A percentile compares a stretch with the other conserved stretches of the same genome.
phyloP scores from a whole-genome alignment of 164 flowering plant species.

The Saururus chinensis region DNA sequence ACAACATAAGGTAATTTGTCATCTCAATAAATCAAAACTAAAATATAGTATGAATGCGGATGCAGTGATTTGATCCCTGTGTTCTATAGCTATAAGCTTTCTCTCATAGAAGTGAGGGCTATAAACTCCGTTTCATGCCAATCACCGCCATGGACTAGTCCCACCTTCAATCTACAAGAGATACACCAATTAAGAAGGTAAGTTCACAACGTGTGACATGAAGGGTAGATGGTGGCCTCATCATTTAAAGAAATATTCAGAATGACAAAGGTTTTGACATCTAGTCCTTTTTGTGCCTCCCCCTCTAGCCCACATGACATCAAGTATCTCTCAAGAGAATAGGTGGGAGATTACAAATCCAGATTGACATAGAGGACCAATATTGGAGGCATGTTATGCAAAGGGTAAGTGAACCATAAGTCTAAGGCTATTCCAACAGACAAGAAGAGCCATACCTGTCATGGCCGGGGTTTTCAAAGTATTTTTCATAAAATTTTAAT shows the following conservation, averaged over 20 bases:
- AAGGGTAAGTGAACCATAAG: conserved; percentile 8
- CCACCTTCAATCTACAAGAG: conserved; percentile 5
- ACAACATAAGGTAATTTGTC: no score
- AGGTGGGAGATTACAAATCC: conserved; percentile 32
- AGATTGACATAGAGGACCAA: conserved; percentile 26
- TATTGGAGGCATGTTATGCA: conserved; percentile 28
- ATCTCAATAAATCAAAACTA: no score
- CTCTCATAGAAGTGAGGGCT: no score
- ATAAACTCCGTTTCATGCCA: conserved; percentile 7
- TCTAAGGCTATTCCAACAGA: conserved; percentile 4
- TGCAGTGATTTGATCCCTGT: no score
- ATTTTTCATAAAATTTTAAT: no score
- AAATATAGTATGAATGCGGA: no score
- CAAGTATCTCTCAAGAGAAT: no score
- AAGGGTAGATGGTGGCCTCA: conserved; percentile 9
- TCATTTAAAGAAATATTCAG: conserved; percentile 9
- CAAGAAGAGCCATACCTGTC: conserved; percentile 5
- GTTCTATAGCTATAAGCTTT: no score
- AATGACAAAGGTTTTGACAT: neutral
- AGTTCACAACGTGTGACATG: conserved; percentile 1
- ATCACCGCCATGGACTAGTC: conserved; percentile 4
- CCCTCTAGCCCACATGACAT: no score
- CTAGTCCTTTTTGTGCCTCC: neutral
- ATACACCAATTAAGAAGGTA: conserved; percentile 5
- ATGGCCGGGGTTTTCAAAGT: no score